Conservation (phyloP, 2,329 filamentous ascomycete genomes). For the Phyllosticta capitalensis region DNA sequence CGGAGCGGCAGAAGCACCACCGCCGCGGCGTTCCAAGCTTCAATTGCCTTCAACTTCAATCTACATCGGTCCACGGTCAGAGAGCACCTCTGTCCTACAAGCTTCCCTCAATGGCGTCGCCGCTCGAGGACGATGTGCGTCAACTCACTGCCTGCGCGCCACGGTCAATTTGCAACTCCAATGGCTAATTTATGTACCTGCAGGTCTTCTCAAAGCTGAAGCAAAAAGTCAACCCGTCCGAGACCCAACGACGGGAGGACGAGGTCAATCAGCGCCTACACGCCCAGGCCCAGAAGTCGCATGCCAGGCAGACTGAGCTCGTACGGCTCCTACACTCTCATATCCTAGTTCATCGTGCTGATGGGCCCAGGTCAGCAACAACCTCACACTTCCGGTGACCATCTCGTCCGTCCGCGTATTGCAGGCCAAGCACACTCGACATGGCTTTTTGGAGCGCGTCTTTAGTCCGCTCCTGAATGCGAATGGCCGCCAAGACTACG, state of each 20-base stretch:
- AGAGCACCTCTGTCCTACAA: not conserved
- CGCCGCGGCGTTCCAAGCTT: not conserved
- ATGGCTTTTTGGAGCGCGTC: conserved; percentile 70
- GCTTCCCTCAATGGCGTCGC: conserved; percentile 32
- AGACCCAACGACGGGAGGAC: conserved; percentile 50
- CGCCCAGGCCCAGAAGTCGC: conserved; percentile 51
- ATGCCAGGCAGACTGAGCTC: conserved; percentile 55
- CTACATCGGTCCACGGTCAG: not conserved
- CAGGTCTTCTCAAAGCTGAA: conserved; percentile 53
- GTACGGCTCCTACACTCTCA: conserved; percentile 34
- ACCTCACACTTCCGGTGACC: conserved; percentile 77
- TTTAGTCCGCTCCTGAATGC: conserved; percentile 67
- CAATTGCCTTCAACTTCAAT: not conserved
- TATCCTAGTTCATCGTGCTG: conserved; percentile 6
- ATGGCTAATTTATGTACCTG: not conserved
- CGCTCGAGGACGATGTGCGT: conserved; percentile 39
- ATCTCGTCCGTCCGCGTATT: conserved; percentile 79
- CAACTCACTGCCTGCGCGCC: conserved; percentile 13
- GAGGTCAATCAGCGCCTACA: conserved; percentile 50
- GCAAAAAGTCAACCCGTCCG: conserved; percentile 49
- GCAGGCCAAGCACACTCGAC: conserved; percentile 73
- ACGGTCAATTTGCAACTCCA: not conserved
- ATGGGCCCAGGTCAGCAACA: conserved; percentile 43
- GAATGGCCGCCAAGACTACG: conserved; percentile 59
- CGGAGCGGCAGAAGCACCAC: conserved; percentile 1